These are phyloP conservation scores for Pecoramyces ruminantium DNA, from an alignment of 192 early-diverging fungal genomes.

Conservation along the genomic window DNA sequence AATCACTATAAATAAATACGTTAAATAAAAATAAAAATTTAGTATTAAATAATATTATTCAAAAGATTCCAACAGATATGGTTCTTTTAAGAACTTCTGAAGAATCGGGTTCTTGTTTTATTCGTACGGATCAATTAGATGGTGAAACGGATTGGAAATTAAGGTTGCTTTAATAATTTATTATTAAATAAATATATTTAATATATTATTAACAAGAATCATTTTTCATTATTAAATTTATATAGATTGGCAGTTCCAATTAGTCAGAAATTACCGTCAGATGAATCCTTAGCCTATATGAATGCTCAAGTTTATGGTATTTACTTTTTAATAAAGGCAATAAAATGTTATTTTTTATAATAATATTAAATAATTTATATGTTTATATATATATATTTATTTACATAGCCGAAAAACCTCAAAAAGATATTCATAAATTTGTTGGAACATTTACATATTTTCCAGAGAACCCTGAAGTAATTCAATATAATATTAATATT, in stretches of 20 bases:
- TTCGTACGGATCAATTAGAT: conserved; percentile 90
- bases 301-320: conserved; percentile 64
- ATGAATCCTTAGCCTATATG: conserved; percentile 37
- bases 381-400: background rate
- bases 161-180: conserved; percentile 11
- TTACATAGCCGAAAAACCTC: conserved; percentile 58
- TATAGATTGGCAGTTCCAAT: conserved; percentile 58
- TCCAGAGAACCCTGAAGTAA: background rate
- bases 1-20: background rate
- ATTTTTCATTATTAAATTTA: background rate
- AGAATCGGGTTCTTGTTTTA: conserved; percentile 70
- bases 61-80: conserved; percentile 59
- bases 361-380: background rate
- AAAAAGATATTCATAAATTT: conserved; percentile 88
- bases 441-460: conserved; percentile 46
- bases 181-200: background rate
- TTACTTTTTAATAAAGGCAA: background rate
- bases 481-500: too few relatives aligned
- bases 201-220: too few relatives aligned
- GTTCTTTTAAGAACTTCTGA: conserved; percentile 73
- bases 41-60: too few relatives aligned
- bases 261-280: conserved; percentile 49
- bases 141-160: conserved; percentile 98
- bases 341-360: too few relatives aligned
- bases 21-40: too few relatives aligned